Percentiles rank a stretch among this genome's conserved stretches.
phyloP scores from a whole-genome alignment of 176 grass and related monocot species.

The Otatea glauca region DNA sequence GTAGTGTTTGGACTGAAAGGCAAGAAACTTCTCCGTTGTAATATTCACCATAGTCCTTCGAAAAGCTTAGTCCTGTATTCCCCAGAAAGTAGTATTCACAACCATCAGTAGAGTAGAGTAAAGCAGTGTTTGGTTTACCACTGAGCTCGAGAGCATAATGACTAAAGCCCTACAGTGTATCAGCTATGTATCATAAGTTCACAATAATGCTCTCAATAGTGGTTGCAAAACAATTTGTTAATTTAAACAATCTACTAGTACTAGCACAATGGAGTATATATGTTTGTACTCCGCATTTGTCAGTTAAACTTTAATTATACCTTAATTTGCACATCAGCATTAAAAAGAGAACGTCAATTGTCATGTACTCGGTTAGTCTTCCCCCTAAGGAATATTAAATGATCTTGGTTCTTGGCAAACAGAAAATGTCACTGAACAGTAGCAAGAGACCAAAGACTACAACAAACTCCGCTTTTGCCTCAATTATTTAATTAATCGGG shows the following conservation, averaged over 20 bases:
- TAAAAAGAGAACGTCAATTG: not conserved
- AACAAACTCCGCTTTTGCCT: not conserved
- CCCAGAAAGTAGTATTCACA: not conserved
- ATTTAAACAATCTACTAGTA: not conserved
- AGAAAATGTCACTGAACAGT: constrained; percentile 38
- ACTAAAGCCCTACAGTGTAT: not conserved
- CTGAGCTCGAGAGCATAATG: not conserved
- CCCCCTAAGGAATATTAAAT: not conserved
- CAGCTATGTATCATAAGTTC: not conserved
- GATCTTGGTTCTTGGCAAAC: constrained; percentile 1
- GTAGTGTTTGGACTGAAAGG: not conserved
- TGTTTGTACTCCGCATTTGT: not conserved
- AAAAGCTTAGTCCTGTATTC: not conserved
- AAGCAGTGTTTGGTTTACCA: not conserved
- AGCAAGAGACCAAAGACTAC: constrained; percentile 6
- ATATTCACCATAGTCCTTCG: not conserved
- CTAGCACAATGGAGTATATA: not conserved
- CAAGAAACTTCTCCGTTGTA: not conserved
- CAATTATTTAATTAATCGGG: not conserved
- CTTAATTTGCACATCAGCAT: not conserved
- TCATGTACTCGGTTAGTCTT: not conserved
- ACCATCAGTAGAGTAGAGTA: not conserved
- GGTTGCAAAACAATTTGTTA: not conserved
- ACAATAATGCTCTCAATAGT: not conserved
- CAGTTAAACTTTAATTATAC: not conserved